Percentiles rank a stretch among this genome's conserved stretches.
Evolutionary conservation across 2,329 filamentous ascomycete genomes (phyloP).

Genomic region (Aspergillus uvarum): DNA sequence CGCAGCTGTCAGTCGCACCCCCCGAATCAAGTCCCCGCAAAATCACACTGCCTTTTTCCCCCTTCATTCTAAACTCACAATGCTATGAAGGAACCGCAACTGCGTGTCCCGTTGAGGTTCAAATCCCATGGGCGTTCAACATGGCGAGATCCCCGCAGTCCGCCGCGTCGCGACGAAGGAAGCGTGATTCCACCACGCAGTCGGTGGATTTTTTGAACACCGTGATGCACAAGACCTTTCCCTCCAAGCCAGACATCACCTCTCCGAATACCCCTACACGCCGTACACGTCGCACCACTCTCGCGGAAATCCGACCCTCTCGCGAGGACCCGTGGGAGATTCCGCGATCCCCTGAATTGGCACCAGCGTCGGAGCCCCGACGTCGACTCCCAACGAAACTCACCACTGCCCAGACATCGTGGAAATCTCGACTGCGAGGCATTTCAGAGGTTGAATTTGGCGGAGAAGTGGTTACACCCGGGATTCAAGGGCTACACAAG

Average conservation of each 20-base stretch:
- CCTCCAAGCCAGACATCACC: neutral
- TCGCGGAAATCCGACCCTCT: neutral
- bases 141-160: conserved; percentile 16
- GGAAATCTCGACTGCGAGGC: neutral
- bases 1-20: neutral
- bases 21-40: neutral
- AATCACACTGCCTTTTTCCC: neutral
- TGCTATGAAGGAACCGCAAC: neutral
- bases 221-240: conserved; percentile 12
- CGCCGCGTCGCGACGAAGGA: conserved; percentile 10
- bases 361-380: neutral
- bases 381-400: neutral
- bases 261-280: neutral
- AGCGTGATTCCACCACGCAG: conserved; percentile 17
- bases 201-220: conserved; percentile 25
- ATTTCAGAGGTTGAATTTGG: neutral
- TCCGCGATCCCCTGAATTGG: conserved; percentile 5
- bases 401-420: neutral
- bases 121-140: neutral
- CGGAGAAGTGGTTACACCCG: neutral
- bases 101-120: neutral
- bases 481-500: neutral
- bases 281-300: neutral
- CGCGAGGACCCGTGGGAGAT: conserved; percentile 14
- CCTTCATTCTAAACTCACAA: neutral